phyloP scores from a whole-genome alignment of 2,329 filamentous ascomycete genomes.

The Pseudocercospora vitis region DNA sequence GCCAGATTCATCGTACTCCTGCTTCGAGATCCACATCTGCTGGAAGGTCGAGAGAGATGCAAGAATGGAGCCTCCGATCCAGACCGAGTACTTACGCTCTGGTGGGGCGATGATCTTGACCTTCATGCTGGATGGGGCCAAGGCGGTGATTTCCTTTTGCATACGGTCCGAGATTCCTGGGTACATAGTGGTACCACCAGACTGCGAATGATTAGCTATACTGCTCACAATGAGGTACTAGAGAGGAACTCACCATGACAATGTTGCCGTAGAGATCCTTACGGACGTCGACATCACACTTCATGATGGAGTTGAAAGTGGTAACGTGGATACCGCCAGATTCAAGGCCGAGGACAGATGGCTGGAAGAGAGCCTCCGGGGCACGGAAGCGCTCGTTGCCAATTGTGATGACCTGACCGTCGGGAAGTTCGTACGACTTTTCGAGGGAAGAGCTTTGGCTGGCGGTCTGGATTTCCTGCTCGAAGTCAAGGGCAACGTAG shows the following conservation, averaged over 20 bases:
- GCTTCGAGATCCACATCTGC: slow-evolving; percentile 99
- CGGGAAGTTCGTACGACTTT: slow-evolving; percentile 99
- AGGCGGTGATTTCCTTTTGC: slow-evolving; percentile 99
- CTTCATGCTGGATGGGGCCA: slow-evolving; percentile 99
- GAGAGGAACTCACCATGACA: slow-evolving; percentile 82
- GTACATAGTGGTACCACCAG: slow-evolving; percentile 99
- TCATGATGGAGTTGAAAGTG: slow-evolving; percentile 99
- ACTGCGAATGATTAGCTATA: slow-evolving; percentile 61
- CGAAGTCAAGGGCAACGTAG: slow-evolving; percentile 99
- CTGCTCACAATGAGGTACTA: neutral
- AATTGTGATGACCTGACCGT: slow-evolving; percentile 99
- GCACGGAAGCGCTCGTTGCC: slow-evolving; percentile 99
- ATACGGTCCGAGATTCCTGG: slow-evolving; percentile 99
- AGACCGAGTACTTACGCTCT: slow-evolving; percentile 99
- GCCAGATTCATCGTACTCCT: slow-evolving; percentile 99
- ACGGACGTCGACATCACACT: slow-evolving; percentile 99
- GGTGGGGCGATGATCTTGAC: slow-evolving; percentile 99
- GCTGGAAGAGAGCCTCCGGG: slow-evolving; percentile 99
- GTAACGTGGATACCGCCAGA: slow-evolving; percentile 98
- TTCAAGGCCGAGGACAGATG: slow-evolving; percentile 96
- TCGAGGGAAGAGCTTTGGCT: slow-evolving; percentile 98
- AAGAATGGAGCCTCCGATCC: slow-evolving; percentile 99
- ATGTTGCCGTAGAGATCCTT: slow-evolving; percentile 99
- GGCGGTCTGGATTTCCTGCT: slow-evolving; percentile 99
- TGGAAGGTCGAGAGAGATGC: slow-evolving; percentile 99